phyloP scores from a whole-genome alignment of 306 rosid species.

The Trifolium repens region DNA sequence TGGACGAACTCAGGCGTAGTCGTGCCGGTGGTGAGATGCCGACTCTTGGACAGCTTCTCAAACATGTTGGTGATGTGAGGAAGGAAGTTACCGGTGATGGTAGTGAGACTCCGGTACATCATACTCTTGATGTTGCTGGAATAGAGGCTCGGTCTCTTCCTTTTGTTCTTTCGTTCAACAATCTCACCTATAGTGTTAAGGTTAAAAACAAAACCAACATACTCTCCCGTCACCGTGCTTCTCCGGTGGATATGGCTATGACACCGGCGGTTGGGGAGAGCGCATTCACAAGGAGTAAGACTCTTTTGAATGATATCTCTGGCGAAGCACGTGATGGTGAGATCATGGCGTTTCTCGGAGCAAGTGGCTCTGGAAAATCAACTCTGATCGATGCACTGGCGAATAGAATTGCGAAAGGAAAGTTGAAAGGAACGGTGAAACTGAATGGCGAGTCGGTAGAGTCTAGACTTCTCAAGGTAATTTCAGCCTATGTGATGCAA shows the following conservation, averaged over 20 bases:
- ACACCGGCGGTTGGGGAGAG: slow-evolving; percentile 48
- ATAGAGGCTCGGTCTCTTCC: slow-evolving; percentile 66
- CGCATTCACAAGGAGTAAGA: slow-evolving; percentile 58
- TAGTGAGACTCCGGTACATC: slow-evolving; percentile 76
- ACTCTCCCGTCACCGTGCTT: background rate
- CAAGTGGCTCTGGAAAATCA: slow-evolving; percentile 94
- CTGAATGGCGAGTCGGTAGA: slow-evolving; percentile 80
- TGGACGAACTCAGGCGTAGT: slow-evolving; percentile 41
- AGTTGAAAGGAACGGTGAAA: slow-evolving; percentile 75
- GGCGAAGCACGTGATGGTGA: slow-evolving; percentile 95
- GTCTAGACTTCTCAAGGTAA: slow-evolving; percentile 77
- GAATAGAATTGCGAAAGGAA: slow-evolving; percentile 81
- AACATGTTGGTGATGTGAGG: slow-evolving; percentile 69
- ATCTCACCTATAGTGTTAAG: slow-evolving; percentile 79
- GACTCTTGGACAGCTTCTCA: slow-evolving; percentile 75
- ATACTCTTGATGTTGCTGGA: slow-evolving; percentile 49
- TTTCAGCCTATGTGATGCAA: slow-evolving; percentile 96
- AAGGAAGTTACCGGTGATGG: slow-evolving; percentile 78
- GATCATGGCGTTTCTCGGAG: slow-evolving; percentile 89
- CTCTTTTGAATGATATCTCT: slow-evolving; percentile 75
- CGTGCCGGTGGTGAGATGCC: slow-evolving; percentile 46
- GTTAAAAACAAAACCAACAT: slow-evolving; percentile 36
- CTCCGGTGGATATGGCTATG: slow-evolving; percentile 34
- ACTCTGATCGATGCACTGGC: slow-evolving; percentile 92
- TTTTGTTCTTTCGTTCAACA: slow-evolving; percentile 72